Evolutionary conservation across 2,329 filamentous ascomycete genomes (phyloP).

Genomic region (Aspergillus pseudoglaucus): DNA sequence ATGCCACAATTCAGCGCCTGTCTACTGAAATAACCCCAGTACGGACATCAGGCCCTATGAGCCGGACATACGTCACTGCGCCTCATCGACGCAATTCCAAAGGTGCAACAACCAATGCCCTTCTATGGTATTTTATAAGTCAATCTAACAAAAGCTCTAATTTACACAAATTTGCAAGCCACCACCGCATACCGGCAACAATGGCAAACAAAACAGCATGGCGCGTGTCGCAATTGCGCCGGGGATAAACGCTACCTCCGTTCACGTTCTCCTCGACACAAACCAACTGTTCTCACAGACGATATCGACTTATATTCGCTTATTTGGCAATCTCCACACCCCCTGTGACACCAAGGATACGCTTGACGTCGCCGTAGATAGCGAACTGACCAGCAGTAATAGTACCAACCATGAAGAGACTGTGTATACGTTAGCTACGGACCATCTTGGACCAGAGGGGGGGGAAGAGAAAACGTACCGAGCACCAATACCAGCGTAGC

Average conservation of each 20-base stretch:
- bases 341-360: slow-evolving; percentile 62
- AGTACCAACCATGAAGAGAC: slow-evolving; percentile 51
- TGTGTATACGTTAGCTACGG: slow-evolving; percentile 1
- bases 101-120: neutral
- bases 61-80: no score
- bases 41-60: no score
- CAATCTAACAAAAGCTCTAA: neutral
- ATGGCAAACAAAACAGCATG: neutral
- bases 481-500: slow-evolving; percentile 74
- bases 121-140: neutral
- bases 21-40: no score
- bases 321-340: slow-evolving; percentile 64
- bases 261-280: neutral
- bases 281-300: no score
- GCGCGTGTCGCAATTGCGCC: neutral
- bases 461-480: slow-evolving; percentile 36
- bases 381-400: slow-evolving; percentile 77
- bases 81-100: neutral
- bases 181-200: neutral
- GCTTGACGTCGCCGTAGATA: slow-evolving; percentile 73
- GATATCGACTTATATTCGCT: slow-evolving; percentile 3
- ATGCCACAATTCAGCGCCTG: no score
- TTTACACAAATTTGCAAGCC: neutral
- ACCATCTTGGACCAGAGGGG: neutral
- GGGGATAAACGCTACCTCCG: neutral